Evolutionary conservation across 768 basidiomycete species (phyloP).

Genomic region (Calocera viscosa): DNA sequence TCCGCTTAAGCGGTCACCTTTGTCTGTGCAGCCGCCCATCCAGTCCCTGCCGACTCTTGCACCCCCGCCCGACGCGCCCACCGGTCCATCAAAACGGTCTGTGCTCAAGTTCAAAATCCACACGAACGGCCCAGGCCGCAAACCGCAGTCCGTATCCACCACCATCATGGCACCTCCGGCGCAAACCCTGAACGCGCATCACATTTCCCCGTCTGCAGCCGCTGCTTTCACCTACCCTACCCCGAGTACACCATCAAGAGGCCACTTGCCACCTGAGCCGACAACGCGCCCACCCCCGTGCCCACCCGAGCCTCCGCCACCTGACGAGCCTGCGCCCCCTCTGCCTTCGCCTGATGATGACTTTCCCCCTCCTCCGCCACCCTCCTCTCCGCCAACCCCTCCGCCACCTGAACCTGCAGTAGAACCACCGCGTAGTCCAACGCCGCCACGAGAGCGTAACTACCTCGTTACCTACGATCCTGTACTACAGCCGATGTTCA

Average conservation of each 20-base stretch:
- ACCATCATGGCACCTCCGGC: neutral
- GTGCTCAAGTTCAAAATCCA: constrained; percentile 7
- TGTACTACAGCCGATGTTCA: constrained; percentile 3
- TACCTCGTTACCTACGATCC: constrained; percentile 5
- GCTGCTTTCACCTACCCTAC: constrained; percentile 4
- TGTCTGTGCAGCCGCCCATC: constrained; percentile 4
- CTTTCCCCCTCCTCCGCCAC: neutral
- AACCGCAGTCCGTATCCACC: neutral
- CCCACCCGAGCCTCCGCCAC: constrained; percentile 5
- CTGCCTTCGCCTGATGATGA: constrained; percentile 5
- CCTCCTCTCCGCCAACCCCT: neutral
- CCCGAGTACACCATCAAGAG: neutral
- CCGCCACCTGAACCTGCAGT: neutral
- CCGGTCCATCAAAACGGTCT: neutral
- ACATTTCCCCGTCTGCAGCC: neutral
- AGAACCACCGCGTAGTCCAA: neutral
- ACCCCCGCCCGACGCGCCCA: constrained; percentile 7
- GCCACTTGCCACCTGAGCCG: neutral
- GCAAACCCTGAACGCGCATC: neutral
- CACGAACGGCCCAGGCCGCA: neutral
- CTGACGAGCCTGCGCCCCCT: neutral
- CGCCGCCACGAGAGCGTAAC: neutral
- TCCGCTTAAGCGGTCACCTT: neutral
- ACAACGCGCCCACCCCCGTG: neutral
- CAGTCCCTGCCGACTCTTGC: neutral